Evolutionary conservation across 768 basidiomycete genomes (phyloP).

Genomic region (Leccinum ochraceum): DNA sequence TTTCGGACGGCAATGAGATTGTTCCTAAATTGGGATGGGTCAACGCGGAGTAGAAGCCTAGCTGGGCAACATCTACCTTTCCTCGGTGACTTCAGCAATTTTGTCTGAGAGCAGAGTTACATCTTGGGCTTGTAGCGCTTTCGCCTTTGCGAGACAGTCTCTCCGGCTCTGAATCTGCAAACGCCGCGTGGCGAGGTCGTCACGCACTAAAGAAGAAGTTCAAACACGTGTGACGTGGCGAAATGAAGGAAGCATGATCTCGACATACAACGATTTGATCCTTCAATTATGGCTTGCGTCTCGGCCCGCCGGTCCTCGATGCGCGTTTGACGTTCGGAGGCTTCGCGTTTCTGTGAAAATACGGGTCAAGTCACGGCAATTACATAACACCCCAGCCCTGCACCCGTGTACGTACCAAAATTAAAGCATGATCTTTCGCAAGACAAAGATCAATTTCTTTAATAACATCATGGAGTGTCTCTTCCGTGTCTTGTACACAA

Average conservation of each 20-base stretch:
- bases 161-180: conserved; percentile 48
- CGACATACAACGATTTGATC: conserved; percentile 48
- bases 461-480: conserved; percentile 49
- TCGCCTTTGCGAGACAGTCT: conserved; percentile 46
- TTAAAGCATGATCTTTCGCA: conserved; percentile 39
- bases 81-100: conserved; percentile 38
- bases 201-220: conserved; percentile 38
- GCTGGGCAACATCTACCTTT: conserved; percentile 35
- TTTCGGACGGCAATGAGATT: conserved; percentile 48
- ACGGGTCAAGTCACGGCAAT: conserved; percentile 27
- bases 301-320: conserved; percentile 51
- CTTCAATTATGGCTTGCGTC: conserved; percentile 42
- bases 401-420: conserved; percentile 39
- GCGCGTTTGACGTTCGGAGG: conserved; percentile 61
- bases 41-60: conserved; percentile 17
- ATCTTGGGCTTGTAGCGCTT: conserved; percentile 39
- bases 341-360: conserved; percentile 58
- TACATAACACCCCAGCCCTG: conserved; percentile 21
- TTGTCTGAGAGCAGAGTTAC: conserved; percentile 22
- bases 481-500: conserved; percentile 50
- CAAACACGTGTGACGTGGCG: conserved; percentile 15
- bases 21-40: conserved; percentile 38
- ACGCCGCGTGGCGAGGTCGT: conserved; percentile 44
- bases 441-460: conserved; percentile 49
- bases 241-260: conserved; percentile 25